A percentile compares a stretch with the other conserved stretches of the same genome.
Evolutionary conservation across 1,284 basidiomycete species (phyloP).

Genomic region (Cystobasidium slooffiae): DNA sequence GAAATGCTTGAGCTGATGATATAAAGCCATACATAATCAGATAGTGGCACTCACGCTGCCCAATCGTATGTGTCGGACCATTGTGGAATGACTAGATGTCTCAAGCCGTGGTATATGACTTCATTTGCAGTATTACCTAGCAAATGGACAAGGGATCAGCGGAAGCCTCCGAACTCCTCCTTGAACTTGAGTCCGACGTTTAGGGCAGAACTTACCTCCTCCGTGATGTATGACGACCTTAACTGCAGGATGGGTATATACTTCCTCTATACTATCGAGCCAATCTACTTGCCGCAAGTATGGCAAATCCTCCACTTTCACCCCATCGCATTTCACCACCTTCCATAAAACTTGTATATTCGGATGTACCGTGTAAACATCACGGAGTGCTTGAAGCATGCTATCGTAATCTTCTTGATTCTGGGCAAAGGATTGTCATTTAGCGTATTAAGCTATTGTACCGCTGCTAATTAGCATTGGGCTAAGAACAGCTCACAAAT

Average conservation of each 20-base stretch:
- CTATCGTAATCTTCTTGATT: slow-evolving; percentile 28
- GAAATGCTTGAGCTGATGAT: background rate
- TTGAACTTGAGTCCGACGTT: too few relatives aligned
- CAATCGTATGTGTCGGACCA: slow-evolving; percentile 43
- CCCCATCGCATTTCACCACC: slow-evolving; percentile 4
- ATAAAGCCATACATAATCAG: background rate
- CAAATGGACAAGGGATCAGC: too few relatives aligned
- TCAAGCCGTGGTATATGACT: slow-evolving; percentile 35
- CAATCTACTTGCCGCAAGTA: slow-evolving; percentile 17
- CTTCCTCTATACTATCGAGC: slow-evolving; percentile 12
- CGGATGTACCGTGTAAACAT: background rate
- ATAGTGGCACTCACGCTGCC: slow-evolving; percentile 30
- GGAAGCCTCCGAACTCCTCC: background rate
- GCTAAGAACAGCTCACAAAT: slow-evolving; percentile 12
- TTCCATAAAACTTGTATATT: slow-evolving; percentile 28
- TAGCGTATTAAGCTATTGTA: background rate
- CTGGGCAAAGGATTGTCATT: background rate
- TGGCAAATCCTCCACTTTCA: background rate
- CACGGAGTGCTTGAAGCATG: slow-evolving; percentile 10
- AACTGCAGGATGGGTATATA: slow-evolving; percentile 25
- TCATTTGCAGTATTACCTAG: slow-evolving; percentile 42
- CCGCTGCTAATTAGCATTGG: background rate
- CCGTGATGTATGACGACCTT: slow-evolving; percentile 36
- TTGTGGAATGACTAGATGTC: slow-evolving; percentile 35
- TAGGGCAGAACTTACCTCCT: slow-evolving; percentile 17